phyloP scores from a whole-genome alignment of 768 basidiomycete species.

The Hericium alpestre region DNA sequence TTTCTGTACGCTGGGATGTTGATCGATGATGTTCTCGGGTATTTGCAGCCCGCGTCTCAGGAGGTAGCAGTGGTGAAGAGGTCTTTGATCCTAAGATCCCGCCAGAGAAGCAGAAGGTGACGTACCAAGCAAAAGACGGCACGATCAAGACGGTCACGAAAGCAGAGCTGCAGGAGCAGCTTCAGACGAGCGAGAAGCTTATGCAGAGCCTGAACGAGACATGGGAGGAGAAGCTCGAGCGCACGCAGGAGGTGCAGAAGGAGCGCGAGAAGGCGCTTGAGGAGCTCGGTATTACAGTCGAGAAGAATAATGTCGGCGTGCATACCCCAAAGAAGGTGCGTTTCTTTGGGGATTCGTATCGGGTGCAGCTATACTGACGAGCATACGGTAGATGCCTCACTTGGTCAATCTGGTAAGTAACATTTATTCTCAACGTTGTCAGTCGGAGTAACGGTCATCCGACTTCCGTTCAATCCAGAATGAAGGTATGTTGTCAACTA shows the following conservation, averaged over 20 bases:
- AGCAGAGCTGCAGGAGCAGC: constrained; percentile 93
- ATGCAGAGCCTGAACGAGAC: constrained; percentile 92
- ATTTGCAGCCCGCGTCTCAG: constrained; percentile 59
- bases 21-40: not conserved
- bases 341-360: not conserved
- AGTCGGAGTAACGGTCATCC: not conserved
- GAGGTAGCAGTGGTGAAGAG: constrained; percentile 50
- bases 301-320: constrained; percentile 93
- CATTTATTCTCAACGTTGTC: not conserved
- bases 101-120: constrained; percentile 90
- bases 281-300: constrained; percentile 94
- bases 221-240: constrained; percentile 88
- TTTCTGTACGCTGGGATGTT: too few species aligned
- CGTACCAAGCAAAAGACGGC: constrained; percentile 87
- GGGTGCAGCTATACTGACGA: not conserved
- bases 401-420: constrained; percentile 76
- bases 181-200: constrained; percentile 89
- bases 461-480: constrained; percentile 3
- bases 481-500: constrained; percentile 6
- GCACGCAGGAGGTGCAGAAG: constrained; percentile 90
- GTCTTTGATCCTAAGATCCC: constrained; percentile 82
- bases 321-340: constrained; percentile 90
- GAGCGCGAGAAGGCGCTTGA: constrained; percentile 97
- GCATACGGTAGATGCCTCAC: constrained; percentile 66
- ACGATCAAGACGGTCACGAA: constrained; percentile 93